Evolutionary conservation across 495 filamentous ascomycete genomes (phyloP).

Genomic region (Talaromyces stipitatus): DNA sequence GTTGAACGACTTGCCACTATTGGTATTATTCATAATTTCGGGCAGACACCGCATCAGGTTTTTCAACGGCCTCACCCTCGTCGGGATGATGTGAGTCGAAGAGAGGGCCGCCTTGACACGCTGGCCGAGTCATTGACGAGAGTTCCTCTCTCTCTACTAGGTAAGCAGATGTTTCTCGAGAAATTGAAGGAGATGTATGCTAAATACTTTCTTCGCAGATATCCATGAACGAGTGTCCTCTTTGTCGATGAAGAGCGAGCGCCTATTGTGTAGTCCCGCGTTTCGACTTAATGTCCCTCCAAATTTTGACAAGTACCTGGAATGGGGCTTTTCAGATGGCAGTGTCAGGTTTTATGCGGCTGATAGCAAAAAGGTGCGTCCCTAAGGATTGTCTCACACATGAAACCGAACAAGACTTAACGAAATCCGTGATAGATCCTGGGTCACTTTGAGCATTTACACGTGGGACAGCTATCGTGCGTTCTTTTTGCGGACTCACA

Average conservation of each 20-base stretch:
- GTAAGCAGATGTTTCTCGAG: conserved; percentile 23
- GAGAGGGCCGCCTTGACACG: conserved; percentile 64
- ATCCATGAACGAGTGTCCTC: conserved; percentile 72
- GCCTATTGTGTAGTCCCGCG: conserved; percentile 73
- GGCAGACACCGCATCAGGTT: conserved; percentile 92
- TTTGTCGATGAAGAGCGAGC: conserved; percentile 78
- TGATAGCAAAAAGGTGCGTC: conserved; percentile 58
- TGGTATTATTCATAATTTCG: conserved; percentile 96
- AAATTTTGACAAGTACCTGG: conserved; percentile 79
- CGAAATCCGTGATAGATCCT: conserved; percentile 34
- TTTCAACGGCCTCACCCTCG: conserved; percentile 73
- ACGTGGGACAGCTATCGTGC: conserved; percentile 76
- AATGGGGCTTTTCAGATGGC: conserved; percentile 94
- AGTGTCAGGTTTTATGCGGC: conserved; percentile 82
- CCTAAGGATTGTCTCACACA: background rate
- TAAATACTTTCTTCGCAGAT: conserved; percentile 31
- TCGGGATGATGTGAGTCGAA: conserved; percentile 57
- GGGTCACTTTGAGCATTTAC: conserved; percentile 87
- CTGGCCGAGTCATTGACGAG: conserved; percentile 68
- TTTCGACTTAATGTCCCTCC: conserved; percentile 84
- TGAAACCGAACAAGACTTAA: background rate
- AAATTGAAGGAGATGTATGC: background rate
- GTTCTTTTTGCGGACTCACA: conserved; percentile 81
- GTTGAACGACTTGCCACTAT: conserved; percentile 79
- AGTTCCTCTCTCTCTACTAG: conserved; percentile 71